Evolutionary conservation across 2,329 filamentous ascomycete species (phyloP).

Genomic region (Aschersonia sp.): DNA sequence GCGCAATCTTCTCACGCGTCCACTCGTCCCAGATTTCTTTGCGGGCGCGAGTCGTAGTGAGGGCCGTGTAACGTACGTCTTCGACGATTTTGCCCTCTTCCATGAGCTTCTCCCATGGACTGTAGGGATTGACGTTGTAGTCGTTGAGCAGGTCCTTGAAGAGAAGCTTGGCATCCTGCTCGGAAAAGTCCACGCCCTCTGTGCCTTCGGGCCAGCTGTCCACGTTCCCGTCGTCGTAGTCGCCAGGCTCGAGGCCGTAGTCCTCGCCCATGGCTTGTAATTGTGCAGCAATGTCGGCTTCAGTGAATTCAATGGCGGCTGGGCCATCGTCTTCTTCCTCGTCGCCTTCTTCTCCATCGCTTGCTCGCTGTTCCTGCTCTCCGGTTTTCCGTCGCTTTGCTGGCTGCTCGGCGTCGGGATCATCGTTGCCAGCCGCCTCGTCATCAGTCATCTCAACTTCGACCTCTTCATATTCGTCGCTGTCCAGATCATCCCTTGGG

Average conservation of each 20-base stretch:
- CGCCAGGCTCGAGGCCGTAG: conserved; percentile 64
- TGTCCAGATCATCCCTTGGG: conserved; percentile 29
- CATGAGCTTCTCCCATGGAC: conserved; percentile 79
- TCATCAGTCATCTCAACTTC: conserved; percentile 43
- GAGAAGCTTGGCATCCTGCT: conserved; percentile 60
- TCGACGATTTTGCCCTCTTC: conserved; percentile 71
- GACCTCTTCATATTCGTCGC: conserved; percentile 64
- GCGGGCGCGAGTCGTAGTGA: conserved; percentile 67
- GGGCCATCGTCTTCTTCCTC: conserved; percentile 19
- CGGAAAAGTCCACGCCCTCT: conserved; percentile 54
- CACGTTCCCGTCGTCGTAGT: conserved; percentile 53
- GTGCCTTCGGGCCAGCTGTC: conserved; percentile 55
- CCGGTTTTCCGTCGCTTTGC: conserved; percentile 50
- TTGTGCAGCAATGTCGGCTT: conserved; percentile 89
- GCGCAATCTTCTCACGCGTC: conserved; percentile 61
- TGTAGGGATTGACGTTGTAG: conserved; percentile 69
- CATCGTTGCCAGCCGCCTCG: conserved; percentile 20
- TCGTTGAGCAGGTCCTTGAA: conserved; percentile 84
- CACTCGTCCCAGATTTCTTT: conserved; percentile 76
- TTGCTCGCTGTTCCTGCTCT: conserved; percentile 21
- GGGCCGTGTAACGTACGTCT: conserved; percentile 73
- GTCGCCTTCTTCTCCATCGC: conserved; percentile 25
- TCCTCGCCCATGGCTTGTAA: conserved; percentile 77
- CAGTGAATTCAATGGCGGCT: conserved; percentile 59
- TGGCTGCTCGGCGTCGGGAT: conserved; percentile 11